phyloP scores from a whole-genome alignment of 495 filamentous ascomycete genomes.

The Bryoglossum gracile region DNA sequence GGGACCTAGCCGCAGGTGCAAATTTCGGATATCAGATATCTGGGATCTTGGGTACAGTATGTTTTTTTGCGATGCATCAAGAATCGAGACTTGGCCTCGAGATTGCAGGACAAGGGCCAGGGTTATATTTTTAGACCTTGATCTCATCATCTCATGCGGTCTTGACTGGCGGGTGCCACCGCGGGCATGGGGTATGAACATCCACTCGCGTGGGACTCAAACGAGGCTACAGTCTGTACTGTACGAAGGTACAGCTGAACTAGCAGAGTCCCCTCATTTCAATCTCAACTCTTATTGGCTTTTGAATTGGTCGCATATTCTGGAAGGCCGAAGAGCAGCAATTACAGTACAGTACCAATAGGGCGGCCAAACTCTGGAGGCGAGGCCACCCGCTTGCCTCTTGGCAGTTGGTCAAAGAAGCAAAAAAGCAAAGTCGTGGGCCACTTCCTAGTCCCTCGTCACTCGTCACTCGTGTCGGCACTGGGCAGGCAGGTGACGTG shows the following conservation, averaged over 20 bases:
- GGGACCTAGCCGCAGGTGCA: too few relatives aligned
- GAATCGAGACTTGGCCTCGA: not conserved
- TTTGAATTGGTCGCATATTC: too few relatives aligned
- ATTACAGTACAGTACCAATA: not conserved
- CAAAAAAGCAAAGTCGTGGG: too few relatives aligned
- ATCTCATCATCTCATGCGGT: conserved; percentile 2
- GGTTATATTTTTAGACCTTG: conserved; percentile 9
- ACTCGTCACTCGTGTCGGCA: too few relatives aligned
- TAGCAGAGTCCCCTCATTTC: not conserved
- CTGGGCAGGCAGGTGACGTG: too few relatives aligned
- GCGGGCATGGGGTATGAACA: not conserved
- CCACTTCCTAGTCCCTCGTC: too few relatives aligned
- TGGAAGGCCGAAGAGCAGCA: not conserved
- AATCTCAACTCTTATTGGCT: not conserved
- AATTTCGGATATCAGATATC: too few relatives aligned
- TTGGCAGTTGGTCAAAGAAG: too few relatives aligned
- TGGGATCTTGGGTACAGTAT: conserved; percentile 7
- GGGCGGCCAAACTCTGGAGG: too few relatives aligned
- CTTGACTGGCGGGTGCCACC: conserved; percentile 13
- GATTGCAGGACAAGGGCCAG: not conserved
- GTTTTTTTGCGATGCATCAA: not conserved
- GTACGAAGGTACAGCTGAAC: too few relatives aligned
- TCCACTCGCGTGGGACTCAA: not conserved
- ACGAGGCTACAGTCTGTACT: not conserved
- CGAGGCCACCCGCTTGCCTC: too few relatives aligned